Conservation (phyloP, 805 yeast genomes). For the Wickerhamiella qilinensis region DNA sequence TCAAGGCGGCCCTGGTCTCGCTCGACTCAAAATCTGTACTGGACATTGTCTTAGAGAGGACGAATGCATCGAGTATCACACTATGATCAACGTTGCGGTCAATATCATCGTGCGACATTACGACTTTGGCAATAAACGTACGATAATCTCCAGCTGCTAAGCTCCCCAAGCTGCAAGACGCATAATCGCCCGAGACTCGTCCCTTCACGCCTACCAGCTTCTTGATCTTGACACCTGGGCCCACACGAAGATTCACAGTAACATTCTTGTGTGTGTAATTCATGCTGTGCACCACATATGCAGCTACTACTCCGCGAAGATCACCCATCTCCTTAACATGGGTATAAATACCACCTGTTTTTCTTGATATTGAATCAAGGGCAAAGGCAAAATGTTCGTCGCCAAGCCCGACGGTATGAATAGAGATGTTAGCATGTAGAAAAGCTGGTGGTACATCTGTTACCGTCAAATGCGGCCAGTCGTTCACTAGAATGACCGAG, state of each 20-base stretch:
- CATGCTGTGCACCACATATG: background rate
- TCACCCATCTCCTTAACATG: background rate
- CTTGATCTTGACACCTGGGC: background rate
- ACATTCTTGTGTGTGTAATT: background rate
- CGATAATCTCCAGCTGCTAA: background rate
- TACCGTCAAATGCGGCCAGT: background rate
- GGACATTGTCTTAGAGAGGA: background rate
- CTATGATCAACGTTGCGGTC: background rate
- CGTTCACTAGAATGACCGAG: background rate
- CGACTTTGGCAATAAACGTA: background rate
- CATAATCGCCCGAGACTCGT: background rate
- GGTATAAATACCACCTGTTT: background rate
- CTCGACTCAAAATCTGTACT: background rate
- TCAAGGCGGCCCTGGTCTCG: background rate
- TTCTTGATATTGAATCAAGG: background rate
- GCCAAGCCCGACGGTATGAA: background rate
- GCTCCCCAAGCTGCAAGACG: background rate
- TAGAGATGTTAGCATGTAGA: background rate
- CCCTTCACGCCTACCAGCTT: background rate
- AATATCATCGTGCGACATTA: background rate
- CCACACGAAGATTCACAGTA: background rate
- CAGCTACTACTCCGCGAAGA: background rate
- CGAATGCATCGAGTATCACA: background rate
- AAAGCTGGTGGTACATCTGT: background rate
- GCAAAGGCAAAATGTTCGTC: background rate